Conservation (phyloP, 1,139 yeast species). For the Geotrichum siamense region DNA sequence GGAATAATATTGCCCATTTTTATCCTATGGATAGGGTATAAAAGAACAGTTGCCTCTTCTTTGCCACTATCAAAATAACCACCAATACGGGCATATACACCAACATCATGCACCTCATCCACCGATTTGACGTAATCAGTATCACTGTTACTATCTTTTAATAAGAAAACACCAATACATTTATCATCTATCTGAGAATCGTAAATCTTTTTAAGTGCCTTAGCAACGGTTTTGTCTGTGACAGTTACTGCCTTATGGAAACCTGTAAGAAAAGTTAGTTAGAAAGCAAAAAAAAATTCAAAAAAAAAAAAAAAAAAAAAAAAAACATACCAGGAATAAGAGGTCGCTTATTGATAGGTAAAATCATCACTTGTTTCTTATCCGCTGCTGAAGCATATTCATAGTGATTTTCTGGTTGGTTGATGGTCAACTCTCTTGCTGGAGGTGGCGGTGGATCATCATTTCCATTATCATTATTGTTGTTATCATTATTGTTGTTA, state of each 20-base stretch:
- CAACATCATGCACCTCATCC: slow-evolving; percentile 66
- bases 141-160: slow-evolving; percentile 63
- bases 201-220: slow-evolving; percentile 67
- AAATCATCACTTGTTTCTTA: slow-evolving; percentile 16
- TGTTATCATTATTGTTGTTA: slow-evolving; percentile 1
- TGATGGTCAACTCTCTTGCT: not conserved
- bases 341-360: slow-evolving; percentile 19
- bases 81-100: slow-evolving; percentile 75
- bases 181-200: slow-evolving; percentile 59
- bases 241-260: slow-evolving; percentile 67
- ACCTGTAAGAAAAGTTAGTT: not conserved
- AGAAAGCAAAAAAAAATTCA: not conserved
- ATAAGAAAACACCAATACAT: slow-evolving; percentile 74
- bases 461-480: slow-evolving; percentile 1
- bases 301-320: too few relatives aligned
- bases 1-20: slow-evolving; percentile 49
- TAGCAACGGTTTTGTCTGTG: slow-evolving; percentile 73
- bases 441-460: slow-evolving; percentile 4
- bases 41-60: slow-evolving; percentile 44
- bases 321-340: slow-evolving; percentile 18
- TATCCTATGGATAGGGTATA: slow-evolving; percentile 79
- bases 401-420: slow-evolving; percentile 12
- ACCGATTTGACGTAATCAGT: slow-evolving; percentile 60
- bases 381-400: slow-evolving; percentile 17
- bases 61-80: slow-evolving; percentile 31